Percentiles rank a stretch among this genome's conserved stretches.
phyloP scores from a whole-genome alignment of 768 basidiomycete genomes.

The Auriculariales sp. region DNA sequence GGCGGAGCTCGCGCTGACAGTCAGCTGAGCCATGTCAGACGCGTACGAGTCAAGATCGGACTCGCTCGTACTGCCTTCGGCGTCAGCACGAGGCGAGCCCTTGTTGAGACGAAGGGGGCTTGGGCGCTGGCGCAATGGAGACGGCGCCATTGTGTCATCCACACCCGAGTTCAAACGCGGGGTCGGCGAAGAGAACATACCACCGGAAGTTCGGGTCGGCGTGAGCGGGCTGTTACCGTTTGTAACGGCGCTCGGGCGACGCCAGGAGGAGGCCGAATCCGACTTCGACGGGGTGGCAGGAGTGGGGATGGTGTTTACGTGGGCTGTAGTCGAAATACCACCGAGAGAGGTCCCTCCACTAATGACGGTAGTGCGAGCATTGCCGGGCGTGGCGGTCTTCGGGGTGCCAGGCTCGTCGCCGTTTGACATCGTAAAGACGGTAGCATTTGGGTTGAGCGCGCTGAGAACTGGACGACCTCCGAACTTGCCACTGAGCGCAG shows the following conservation, averaged over 20 bases:
- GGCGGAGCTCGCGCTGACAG: slow-evolving; percentile 2
- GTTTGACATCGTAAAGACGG: slow-evolving; percentile 15
- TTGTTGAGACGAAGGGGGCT: slow-evolving; percentile 16
- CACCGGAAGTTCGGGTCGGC: slow-evolving; percentile 56
- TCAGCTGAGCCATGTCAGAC: slow-evolving; percentile 7
- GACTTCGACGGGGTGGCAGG: slow-evolving; percentile 54
- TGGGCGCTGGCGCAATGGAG: background rate
- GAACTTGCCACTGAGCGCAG: slow-evolving; percentile 61
- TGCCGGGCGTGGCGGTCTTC: slow-evolving; percentile 6
- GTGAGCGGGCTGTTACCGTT: slow-evolving; percentile 49
- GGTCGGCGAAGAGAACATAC: slow-evolving; percentile 27
- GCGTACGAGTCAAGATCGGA: slow-evolving; percentile 27
- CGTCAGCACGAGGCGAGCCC: slow-evolving; percentile 32
- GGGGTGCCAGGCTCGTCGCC: slow-evolving; percentile 42
- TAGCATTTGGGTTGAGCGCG: slow-evolving; percentile 27
- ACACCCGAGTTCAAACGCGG: too few relatives aligned
- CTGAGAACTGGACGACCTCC: slow-evolving; percentile 34
- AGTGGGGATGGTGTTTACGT: slow-evolving; percentile 11
- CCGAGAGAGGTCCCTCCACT: slow-evolving; percentile 64
- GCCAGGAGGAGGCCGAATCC: slow-evolving; percentile 67
- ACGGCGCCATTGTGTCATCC: too few relatives aligned
- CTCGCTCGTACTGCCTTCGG: slow-evolving; percentile 40
- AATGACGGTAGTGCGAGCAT: slow-evolving; percentile 44
- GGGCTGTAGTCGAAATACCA: slow-evolving; percentile 25
- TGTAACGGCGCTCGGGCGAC: slow-evolving; percentile 46